phyloP scores from a whole-genome alignment of 371 early-diverging fungal species.

The Mucor velutinosus region DNA sequence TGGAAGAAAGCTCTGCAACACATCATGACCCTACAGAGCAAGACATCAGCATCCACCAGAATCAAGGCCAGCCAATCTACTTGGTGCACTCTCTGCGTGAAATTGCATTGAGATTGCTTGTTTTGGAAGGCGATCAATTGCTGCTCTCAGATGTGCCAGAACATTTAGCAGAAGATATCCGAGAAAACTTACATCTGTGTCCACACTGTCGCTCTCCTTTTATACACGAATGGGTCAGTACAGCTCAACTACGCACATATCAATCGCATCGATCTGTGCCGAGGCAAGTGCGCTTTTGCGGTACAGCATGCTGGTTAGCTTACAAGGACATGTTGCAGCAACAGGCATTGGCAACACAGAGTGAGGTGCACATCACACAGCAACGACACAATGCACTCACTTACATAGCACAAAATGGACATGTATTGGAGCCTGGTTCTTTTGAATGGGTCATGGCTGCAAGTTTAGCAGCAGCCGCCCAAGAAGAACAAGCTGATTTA shows the following conservation, averaged over 20 bases:
- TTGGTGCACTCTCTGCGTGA: conserved; percentile 37
- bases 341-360: conserved; percentile 3
- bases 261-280: conserved; percentile 53
- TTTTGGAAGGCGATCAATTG: background rate
- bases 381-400: conserved; percentile 10
- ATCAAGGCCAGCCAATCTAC: background rate
- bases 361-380: background rate
- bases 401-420: conserved; percentile 6
- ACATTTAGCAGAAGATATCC: conserved; percentile 42
- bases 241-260: conserved; percentile 53
- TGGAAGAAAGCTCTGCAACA: background rate
- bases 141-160: conserved; percentile 32
- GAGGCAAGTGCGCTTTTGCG: conserved; percentile 55
- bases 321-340: conserved; percentile 6
- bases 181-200: conserved; percentile 33
- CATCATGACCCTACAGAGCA: background rate
- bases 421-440: conserved; percentile 6
- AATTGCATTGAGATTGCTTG: conserved; percentile 32
- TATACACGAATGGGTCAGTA: conserved; percentile 64
- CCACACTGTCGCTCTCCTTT: conserved; percentile 49
- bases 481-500: conserved; percentile 17
- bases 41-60: background rate
- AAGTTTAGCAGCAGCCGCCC: conserved; percentile 17
- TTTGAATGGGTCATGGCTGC: conserved; percentile 23
- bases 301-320: conserved; percentile 43